Conservation (phyloP, 768 basidiomycete species). For the Tulasnella calospora region DNA sequence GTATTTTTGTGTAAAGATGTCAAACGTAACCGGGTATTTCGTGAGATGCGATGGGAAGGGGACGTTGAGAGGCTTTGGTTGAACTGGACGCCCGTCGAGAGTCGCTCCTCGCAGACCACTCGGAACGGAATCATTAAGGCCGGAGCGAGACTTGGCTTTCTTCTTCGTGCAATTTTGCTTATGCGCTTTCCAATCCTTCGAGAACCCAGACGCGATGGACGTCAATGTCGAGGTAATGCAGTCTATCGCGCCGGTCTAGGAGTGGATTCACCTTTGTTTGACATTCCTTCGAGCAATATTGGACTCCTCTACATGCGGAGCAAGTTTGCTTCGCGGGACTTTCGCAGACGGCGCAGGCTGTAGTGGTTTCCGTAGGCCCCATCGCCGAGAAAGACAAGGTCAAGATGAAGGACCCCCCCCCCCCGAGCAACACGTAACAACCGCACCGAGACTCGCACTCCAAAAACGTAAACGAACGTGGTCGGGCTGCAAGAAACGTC, state of each 20-base stretch:
- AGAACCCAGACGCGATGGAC: not conserved
- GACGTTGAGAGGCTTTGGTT: not conserved
- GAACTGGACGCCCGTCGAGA: not conserved
- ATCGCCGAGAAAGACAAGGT: not conserved
- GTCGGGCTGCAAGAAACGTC: no score
- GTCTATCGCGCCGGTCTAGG: not conserved
- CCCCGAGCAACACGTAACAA: not conserved
- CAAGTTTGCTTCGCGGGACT: not conserved
- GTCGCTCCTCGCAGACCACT: not conserved
- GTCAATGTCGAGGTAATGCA: not conserved
- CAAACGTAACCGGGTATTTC: not conserved
- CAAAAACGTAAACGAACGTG: no score
- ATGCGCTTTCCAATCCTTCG: not conserved
- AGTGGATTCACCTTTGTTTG: not conserved
- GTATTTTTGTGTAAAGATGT: not conserved
- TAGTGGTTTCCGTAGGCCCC: not conserved
- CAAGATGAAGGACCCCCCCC: not conserved
- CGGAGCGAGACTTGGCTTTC: not conserved
- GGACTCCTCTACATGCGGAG: not conserved
- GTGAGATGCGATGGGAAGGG: not conserved
- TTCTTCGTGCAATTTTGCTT: not conserved
- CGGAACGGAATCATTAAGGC: not conserved
- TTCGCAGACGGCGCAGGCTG: not conserved
- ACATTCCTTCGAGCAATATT: slow-evolving; percentile 3
- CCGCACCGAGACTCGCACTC: no score